Evolutionary conservation across 108 stramenopile genomes (phyloP), one percentile per base, ranked within the genome.

Genomic region (Heterococcus sp.): DNA sequence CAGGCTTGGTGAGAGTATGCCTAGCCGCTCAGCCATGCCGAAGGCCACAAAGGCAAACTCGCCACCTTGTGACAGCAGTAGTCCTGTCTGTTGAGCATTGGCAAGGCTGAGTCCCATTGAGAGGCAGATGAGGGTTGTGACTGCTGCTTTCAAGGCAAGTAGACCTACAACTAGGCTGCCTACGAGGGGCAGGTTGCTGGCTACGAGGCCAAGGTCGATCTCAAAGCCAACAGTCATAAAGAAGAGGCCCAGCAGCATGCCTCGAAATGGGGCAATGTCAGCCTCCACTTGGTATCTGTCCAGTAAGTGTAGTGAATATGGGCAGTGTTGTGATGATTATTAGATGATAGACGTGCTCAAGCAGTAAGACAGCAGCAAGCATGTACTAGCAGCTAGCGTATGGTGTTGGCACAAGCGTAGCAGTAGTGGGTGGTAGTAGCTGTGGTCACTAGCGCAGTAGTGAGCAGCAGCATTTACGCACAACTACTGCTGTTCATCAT

Each of bases 21-120:
- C 93, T 35, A 95, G 84, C 21, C 90, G 87, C 65, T 93, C 88
- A 2, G 96, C 96, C 73, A 95, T 75, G 27, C 93, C 94, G 80
- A 97, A 95, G 0, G 96, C 94, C 21, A 97, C 96, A 67, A 97
- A 97, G n/a, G 95, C 96, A 87, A 97, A 97, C 83, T 97, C 96
- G 64, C 96, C 96, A 8, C 93, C 96, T 86, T 95, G 96, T 75
- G 90, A 89, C 35, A 95, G 86, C 75, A 97, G 92, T 38, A 96
- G 85, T 2, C 95, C 96, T 32, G 91, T 92, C 83, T 94, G 93
- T 68, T 89, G 88, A 38, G 94, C 91, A 32, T 91, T 93, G 2
- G 93, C 91, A 29, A 87, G 58, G 58, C 89, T 89, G 76, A 97
- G 85, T 35, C 94, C 94, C 83, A 94, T 94, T 28, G 82, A 89